phyloP scores from a whole-genome alignment of 768 basidiomycete genomes.

The Nevesoporus exiguus region DNA sequence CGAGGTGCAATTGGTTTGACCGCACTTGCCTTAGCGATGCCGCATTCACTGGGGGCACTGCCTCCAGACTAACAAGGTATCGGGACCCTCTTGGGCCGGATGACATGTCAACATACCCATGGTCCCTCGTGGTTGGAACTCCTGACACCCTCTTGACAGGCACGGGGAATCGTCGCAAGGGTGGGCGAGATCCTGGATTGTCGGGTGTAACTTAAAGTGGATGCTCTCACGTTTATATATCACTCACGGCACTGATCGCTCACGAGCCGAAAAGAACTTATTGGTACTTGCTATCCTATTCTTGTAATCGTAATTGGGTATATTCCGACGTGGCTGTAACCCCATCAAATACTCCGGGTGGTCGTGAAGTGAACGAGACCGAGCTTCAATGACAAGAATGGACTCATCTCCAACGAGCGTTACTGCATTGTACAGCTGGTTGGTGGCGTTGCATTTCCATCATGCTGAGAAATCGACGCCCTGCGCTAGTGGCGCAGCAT shows the following conservation, averaged over 20 bases:
- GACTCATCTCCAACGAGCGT: slow-evolving; percentile 10
- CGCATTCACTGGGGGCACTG: slow-evolving; percentile 32
- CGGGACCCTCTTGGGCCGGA: slow-evolving; percentile 26
- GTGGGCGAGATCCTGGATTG: slow-evolving; percentile 31
- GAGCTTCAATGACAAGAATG: slow-evolving; percentile 12
- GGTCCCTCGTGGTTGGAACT: slow-evolving; percentile 23
- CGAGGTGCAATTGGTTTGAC: slow-evolving; percentile 24
- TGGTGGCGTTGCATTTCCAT: slow-evolving; percentile 9
- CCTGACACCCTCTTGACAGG: slow-evolving; percentile 34
- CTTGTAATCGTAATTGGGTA: slow-evolving; percentile 20
- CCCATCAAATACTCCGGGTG: slow-evolving; percentile 13
- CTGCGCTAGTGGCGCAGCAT: slow-evolving; percentile 87
- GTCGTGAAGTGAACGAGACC: slow-evolving; percentile 28
- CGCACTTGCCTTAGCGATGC: slow-evolving; percentile 35
- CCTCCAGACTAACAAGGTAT: slow-evolving; percentile 31
- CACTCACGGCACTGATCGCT: slow-evolving; percentile 34
- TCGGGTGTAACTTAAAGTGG: slow-evolving; percentile 26
- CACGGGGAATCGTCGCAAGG: slow-evolving; percentile 24
- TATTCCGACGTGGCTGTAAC: slow-evolving; percentile 5
- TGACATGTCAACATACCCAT: slow-evolving; percentile 38
- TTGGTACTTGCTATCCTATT: slow-evolving; percentile 17
- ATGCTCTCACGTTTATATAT: slow-evolving; percentile 35
- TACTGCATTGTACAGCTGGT: slow-evolving; percentile 8
- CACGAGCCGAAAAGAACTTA: slow-evolving; percentile 15
- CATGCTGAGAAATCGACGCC: slow-evolving; percentile 78